Base-by-base conservation (phyloP, 2,329 filamentous ascomycete species). In the Dactylonectria macrodidyma region DNA sequence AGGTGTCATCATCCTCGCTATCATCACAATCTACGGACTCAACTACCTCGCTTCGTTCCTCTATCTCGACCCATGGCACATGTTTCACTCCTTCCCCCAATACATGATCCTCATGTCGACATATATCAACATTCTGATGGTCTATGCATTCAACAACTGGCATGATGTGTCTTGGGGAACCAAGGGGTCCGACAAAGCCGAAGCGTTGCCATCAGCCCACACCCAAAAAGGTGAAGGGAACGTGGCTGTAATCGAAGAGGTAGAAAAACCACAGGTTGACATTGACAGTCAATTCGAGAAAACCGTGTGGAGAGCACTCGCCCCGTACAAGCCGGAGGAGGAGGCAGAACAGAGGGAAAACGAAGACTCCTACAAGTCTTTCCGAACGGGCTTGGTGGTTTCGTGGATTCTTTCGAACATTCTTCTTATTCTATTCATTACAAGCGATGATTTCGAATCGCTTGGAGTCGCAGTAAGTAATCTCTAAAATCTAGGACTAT, bases 151-250 rank as follows among this genome's bases (percentile, higher is more conserved):
- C 88, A 96, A 94, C 90, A 98, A 98, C 85, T 98, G 95, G 95
- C 95, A 98, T 84, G 95, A 98, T 85, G 95, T 98, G 51, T 98
- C 95, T 5, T 98, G 95, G 95, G 95, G 95, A 88, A 98, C 95
- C 84, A 98, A 98, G 87, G 95, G 95, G 79, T 93, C 95, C 5
- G 95, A 98, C 85, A 97, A 97, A 84, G 91, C 92, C 44, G 95
- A 98, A 79, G 93, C 93, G 16, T 87, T 98, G 16, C 95, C 95
- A 0, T 96, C 95, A 26, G 95, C 93, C 6, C 90, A 92, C 74
- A 93, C 95, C 16, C 91, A 91, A 75, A 97, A 97, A 84, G 26
- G 14, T 10, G 92, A 92, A 67, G 95, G 95, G 78, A 93, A 95
- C 73, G 95, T 97, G 79, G 91, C 91, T 3, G 92, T 97, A 30